Evolutionary conservation across 495 filamentous ascomycete species (phyloP).

Genomic region (Cairneyella variabilis): DNA sequence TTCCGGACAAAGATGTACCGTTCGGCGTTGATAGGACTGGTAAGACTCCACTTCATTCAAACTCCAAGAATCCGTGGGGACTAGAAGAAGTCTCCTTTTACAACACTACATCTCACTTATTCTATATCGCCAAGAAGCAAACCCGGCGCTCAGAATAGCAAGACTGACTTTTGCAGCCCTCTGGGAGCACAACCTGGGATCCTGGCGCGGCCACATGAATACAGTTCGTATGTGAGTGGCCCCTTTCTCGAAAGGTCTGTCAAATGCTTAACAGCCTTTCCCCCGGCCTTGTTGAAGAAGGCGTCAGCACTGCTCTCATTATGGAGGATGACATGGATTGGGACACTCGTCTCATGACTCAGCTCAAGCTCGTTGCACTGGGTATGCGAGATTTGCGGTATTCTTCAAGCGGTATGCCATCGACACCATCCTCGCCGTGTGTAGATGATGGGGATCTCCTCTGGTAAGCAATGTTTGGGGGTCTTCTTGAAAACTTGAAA

Average conservation of each 20-base stretch:
- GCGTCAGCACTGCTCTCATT: conserved; percentile 36
- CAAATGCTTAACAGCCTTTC: neutral
- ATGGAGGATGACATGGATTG: conserved; percentile 58
- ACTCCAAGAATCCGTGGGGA: too few relatives aligned
- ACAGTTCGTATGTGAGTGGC: conserved; percentile 27
- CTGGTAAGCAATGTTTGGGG: too few relatives aligned
- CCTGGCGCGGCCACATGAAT: conserved; percentile 38
- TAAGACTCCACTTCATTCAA: too few relatives aligned
- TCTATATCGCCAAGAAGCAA: too few relatives aligned
- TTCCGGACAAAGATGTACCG: conserved; percentile 30
- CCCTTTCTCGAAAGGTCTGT: neutral
- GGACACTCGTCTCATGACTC: conserved; percentile 46
- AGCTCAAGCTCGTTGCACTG: conserved; percentile 41
- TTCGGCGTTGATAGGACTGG: conserved; percentile 12
- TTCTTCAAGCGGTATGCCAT: neutral
- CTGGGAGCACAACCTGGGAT: conserved; percentile 25
- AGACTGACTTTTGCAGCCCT: too few relatives aligned
- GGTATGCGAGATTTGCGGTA: conserved; percentile 9
- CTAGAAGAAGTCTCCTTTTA: too few relatives aligned
- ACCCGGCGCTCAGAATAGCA: too few relatives aligned
- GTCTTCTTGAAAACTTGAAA: too few relatives aligned
- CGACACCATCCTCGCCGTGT: conserved; percentile 25
- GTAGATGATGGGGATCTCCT: conserved; percentile 39
- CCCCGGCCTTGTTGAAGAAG: neutral
- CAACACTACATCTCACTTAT: too few relatives aligned